Evolutionary conservation across 1,284 basidiomycete species (phyloP).

Genomic region (Marasmius sp.): DNA sequence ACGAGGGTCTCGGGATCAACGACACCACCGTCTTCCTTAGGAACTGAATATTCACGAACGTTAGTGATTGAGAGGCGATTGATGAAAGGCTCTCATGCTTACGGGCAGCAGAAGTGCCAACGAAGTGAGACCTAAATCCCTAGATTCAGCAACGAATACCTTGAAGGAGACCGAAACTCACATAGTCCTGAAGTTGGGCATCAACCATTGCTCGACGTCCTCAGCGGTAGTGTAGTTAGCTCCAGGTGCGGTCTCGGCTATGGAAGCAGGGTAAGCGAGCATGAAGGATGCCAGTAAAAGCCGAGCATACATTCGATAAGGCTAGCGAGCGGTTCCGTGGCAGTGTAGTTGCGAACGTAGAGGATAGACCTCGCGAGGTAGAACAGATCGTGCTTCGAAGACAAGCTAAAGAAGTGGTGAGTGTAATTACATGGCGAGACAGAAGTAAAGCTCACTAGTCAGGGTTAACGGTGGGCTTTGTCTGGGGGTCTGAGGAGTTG

Average conservation of each 20-base stretch:
- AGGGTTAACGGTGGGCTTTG: not conserved
- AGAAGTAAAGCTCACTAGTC: not conserved
- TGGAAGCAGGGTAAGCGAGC: not conserved
- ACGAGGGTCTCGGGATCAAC: conserved; percentile 3
- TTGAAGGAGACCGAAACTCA: not conserved
- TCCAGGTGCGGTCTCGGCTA: not conserved
- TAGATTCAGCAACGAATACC: not conserved
- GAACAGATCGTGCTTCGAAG: conserved; percentile 1
- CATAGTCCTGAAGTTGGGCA: conserved; percentile 6
- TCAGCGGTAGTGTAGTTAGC: conserved; percentile 2
- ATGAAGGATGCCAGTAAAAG: not conserved
- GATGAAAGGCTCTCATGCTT: not conserved
- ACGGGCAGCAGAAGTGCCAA: conserved; percentile 3
- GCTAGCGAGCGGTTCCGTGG: not conserved
- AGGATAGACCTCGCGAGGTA: not conserved
- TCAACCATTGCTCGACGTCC: not conserved
- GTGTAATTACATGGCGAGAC: not conserved
- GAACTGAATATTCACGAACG: not conserved
- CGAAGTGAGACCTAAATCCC: conserved; percentile 2
- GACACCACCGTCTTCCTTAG: not conserved
- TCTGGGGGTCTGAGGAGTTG: not conserved
- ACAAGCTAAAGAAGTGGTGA: not conserved
- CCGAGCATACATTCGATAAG: conserved; percentile 1
- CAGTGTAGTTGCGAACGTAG: conserved; percentile 1
- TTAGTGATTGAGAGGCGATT: no score